Percentiles rank a stretch among this genome's conserved stretches.
Evolutionary conservation across 2,329 filamentous ascomycete genomes (phyloP).

Genomic region (Aciculosporium take): DNA sequence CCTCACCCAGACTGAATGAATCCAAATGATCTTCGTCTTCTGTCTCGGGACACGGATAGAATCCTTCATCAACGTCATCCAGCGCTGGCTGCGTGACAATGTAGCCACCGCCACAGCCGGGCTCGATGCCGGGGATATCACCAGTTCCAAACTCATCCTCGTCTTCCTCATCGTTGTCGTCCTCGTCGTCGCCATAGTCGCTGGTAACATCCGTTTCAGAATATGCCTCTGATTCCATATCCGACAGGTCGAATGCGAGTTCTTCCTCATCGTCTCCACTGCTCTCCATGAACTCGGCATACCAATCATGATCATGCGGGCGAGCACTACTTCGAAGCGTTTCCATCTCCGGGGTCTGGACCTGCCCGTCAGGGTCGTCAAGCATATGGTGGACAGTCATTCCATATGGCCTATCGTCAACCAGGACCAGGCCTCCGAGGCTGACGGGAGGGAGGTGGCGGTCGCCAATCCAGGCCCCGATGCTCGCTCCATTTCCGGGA

Average conservation of each 20-base stretch:
- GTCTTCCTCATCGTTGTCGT: conserved; percentile 33
- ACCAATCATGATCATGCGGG: conserved; percentile 25
- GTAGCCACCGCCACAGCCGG: conserved; percentile 61
- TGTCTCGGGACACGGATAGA: conserved; percentile 59
- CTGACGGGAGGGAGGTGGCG: conserved; percentile 82
- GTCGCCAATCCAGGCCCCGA: conserved; percentile 76
- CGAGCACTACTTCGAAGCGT: conserved; percentile 25
- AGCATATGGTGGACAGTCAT: conserved; percentile 98
- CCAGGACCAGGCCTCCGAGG: conserved; percentile 72
- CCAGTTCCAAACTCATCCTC: conserved; percentile 46
- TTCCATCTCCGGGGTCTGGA: conserved; percentile 20
- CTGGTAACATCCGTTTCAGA: conserved; percentile 39
- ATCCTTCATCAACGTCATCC: conserved; percentile 70
- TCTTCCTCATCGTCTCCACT: conserved; percentile 36
- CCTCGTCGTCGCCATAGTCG: conserved; percentile 38
- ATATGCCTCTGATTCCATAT: conserved; percentile 41
- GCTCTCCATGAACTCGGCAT: conserved; percentile 26
- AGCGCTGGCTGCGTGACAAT: conserved; percentile 83
- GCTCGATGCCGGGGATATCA: conserved; percentile 65
- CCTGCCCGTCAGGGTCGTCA: conserved; percentile 48
- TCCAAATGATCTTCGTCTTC: conserved; percentile 72
- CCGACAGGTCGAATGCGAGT: conserved; percentile 46
- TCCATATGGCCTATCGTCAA: conserved; percentile 74
- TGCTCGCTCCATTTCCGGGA: conserved; percentile 77
- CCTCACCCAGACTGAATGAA: conserved; percentile 64